Evolutionary conservation across 192 early-diverging fungal species (phyloP).

Genomic region (Cetraspora pellucida): DNA sequence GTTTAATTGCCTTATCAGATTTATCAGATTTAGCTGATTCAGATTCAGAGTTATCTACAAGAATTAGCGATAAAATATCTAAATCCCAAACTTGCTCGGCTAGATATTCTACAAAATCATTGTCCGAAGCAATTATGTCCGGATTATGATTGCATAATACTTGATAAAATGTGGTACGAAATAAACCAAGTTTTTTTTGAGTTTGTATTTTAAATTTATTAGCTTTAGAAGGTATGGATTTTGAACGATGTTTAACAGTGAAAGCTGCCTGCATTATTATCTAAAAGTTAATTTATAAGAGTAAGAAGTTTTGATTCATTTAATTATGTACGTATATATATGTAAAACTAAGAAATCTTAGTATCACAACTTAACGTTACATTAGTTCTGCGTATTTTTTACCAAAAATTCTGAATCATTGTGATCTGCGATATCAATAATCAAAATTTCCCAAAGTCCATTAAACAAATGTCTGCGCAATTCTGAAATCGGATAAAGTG

Average conservation of each 20-base stretch:
- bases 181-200: not conserved
- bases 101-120: slow-evolving; percentile 27
- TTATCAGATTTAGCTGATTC: not conserved
- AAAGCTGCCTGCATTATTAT: not conserved
- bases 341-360: no score
- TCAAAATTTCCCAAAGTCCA: no score
- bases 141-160: slow-evolving; percentile 24
- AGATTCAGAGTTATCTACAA: not conserved
- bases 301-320: no score
- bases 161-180: slow-evolving; percentile 22
- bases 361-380: no score
- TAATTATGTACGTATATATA: no score
- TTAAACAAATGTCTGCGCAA: no score
- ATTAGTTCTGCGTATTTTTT: no score
- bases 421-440: no score
- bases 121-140: not conserved
- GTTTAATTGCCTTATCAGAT: no score
- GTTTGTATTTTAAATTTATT: not conserved
- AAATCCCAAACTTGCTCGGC: slow-evolving; percentile 18
- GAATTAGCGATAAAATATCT: not conserved
- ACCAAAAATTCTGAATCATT: no score
- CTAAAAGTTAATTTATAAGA: not conserved
- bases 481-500: no score
- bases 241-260: not conserved
- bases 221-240: not conserved